Evolutionary conservation across 2,329 filamentous ascomycete species (phyloP), one percentile per base, ranked within the genome.

Genomic region (Paecilomyces sp.): DNA sequence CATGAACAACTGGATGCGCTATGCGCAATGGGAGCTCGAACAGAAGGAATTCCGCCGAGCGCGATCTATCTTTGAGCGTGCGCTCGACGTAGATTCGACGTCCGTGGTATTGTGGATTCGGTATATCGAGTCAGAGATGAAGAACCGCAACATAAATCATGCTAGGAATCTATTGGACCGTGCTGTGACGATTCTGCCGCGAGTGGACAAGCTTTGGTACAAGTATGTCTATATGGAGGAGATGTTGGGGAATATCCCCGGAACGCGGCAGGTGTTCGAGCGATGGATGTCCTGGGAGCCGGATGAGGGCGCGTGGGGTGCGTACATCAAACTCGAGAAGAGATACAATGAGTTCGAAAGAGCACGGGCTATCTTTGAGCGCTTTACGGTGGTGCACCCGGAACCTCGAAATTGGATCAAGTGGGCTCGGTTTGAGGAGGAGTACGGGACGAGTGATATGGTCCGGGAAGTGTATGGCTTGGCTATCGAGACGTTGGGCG

Each of bases 191-290:
- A 90, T 95, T 59, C 80, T 97, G 47, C 94, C 94, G 4, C 83
- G 94, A 60, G 85, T 97, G 50, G 92, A 97, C 74, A 97, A 97
- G 81, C 80, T 99, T 34, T 99, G 94, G 94, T 99, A 96, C 81
- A 97, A 97, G 75, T 99, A 97, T 80, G 91, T 96, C 28, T 96
- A 96, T 74, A 95, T 96, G 89, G 93, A 97, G 79, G 94, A 99
- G 82, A 97, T 93, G 77, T 83, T 99, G 58, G 92, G 92, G 6
- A 97, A 99, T 69, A 88, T 99, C 55, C 87, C 92, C 2, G 94
- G 93, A 36, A 95, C 92, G 2, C 83, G 94, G 60, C 91, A 96
- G 68, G 91, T 97, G 0, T 99, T 97, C 72, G 94, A 99, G 78
- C 84, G 94, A 54, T 99, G 94, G 94, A 93, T 99, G 89, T 88